Evolutionary conservation across 345 rosid species (phyloP), one percentile per base, ranked within the genome.

Genomic region (Aegle marmelos): DNA sequence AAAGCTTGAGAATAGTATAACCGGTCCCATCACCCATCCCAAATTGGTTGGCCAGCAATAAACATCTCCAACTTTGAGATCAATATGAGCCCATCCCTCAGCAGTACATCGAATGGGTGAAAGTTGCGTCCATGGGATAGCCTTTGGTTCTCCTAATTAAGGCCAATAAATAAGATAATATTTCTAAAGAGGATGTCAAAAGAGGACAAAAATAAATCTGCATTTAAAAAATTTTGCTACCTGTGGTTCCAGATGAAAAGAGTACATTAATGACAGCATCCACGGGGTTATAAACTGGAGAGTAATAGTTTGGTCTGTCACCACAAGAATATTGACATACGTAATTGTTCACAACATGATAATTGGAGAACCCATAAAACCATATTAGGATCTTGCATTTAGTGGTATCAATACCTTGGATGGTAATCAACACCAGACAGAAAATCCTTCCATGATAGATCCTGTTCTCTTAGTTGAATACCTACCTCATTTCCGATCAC

Each of bases 1-100:
- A 78, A 95, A 90, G 86, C 89, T 82, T 11, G 92, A 85, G 81
- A 91, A 91, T 9, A 93, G 81, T 67, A 86, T 19, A 82, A 88
- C 82, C 5, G 98, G 94, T 69, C 98, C 99, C 94, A 92, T 86
- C 58, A 93, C 98, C 99, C 99, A 93, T 64, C 97, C 99, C 75
- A 95, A 84, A 83, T 92, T 95, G 78, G 99, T 95, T 7, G 99
- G 97, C 96, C 96, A 95, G 86, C 97, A 95, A 85, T 82, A 82
- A 81, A 82, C 82, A 27, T 88, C 86, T 57, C 94, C 96, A 53
- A 81, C 89, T 81, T 71, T 82, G 53, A 88, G 39, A 86, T 92
- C 89, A 75, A 77, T 7, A 69, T 95, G 90, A 74, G 88, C 90
- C 96, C 94, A 93, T 56, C 74, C 84, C 70, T 95, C 99, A 77